Evolutionary conservation across 352 stramenopile species (phyloP).

Genomic region (Phytophthora tubulina): DNA sequence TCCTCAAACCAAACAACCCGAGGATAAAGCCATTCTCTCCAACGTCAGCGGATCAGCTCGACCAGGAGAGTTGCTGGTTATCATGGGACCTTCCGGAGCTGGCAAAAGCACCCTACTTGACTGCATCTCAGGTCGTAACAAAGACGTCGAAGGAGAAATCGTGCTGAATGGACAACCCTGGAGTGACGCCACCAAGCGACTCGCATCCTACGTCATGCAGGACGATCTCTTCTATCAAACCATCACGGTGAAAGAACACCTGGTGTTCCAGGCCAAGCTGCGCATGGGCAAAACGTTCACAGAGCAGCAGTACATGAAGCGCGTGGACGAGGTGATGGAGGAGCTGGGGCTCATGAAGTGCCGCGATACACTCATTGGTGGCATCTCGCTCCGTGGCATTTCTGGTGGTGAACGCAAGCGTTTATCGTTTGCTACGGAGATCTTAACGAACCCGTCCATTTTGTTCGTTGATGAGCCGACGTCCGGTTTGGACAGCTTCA

Average conservation of each 20-base stretch:
- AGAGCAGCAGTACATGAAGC: conserved; percentile 34
- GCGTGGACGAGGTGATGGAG: conserved; percentile 63
- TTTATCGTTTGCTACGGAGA: conserved; percentile 85
- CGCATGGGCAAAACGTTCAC: conserved; percentile 63
- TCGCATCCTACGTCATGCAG: conserved; percentile 85
- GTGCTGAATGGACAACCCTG: conserved; percentile 72
- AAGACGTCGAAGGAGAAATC: conserved; percentile 62
- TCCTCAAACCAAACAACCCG: conserved; percentile 47
- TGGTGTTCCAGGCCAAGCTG: conserved; percentile 87
- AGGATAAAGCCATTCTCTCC: conserved; percentile 66
- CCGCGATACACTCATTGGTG: conserved; percentile 67
- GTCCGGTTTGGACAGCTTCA: conserved; percentile 65
- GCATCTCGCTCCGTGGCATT: conserved; percentile 53
- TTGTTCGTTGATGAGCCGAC: conserved; percentile 90
- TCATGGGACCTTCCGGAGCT: conserved; percentile 77
- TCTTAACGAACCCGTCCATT: conserved; percentile 84
- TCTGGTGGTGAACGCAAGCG: conserved; percentile 86
- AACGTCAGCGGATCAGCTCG: conserved; percentile 53
- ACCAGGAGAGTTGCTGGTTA: conserved; percentile 65
- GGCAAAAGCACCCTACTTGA: conserved; percentile 95
- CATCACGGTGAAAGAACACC: conserved; percentile 91
- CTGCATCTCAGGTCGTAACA: conserved; percentile 93
- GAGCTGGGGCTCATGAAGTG: conserved; percentile 68
- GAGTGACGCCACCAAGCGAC: conserved; percentile 40
- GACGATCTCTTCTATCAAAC: conserved; percentile 91